These are phyloP conservation scores for Stevia rebaudiana DNA, from an alignment of 140 eudicot species.

Conservation along the genomic window DNA sequence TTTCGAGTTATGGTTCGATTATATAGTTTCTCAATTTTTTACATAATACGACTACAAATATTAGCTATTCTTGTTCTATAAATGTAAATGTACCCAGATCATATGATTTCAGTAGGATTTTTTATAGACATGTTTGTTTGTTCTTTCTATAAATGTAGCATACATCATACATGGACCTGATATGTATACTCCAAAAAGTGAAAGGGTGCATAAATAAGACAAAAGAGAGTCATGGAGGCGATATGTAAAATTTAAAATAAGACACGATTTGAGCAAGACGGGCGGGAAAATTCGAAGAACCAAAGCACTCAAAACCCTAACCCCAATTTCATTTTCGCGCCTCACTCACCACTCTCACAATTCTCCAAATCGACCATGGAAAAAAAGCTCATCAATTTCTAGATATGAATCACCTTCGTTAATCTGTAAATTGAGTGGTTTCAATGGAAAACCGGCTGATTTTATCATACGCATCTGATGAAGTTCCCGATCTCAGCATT, in stretches of 20 bases:
- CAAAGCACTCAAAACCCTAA: slow-evolving; percentile 28
- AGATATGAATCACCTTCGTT: slow-evolving; percentile 17
- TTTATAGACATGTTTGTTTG: too few relatives aligned
- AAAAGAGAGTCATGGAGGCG: neutral
- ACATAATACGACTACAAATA: too few relatives aligned
- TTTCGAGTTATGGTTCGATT: too few relatives aligned
- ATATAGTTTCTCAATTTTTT: too few relatives aligned
- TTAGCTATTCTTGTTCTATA: too few relatives aligned
- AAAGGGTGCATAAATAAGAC: neutral
- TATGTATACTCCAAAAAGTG: neutral
- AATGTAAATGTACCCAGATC: too few relatives aligned
- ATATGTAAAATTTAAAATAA: neutral
- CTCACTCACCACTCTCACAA: slow-evolving; percentile 8
- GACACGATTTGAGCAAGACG: neutral
- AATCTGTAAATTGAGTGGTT: neutral
- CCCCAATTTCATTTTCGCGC: slow-evolving; percentile 28
- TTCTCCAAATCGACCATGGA: slow-evolving; percentile 18
- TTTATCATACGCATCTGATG: slow-evolving; percentile 16
- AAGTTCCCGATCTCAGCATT: neutral
- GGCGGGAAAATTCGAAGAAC: slow-evolving; percentile 34
- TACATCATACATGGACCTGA: neutral
- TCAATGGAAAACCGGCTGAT: slow-evolving; percentile 28
- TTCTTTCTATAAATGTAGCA: too few relatives aligned
- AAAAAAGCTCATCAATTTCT: neutral
- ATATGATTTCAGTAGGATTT: too few relatives aligned